Percentiles rank a stretch among this genome's conserved stretches.
Conservation (phyloP, 164 flowering plant species). For the Platanus orientalis region DNA sequence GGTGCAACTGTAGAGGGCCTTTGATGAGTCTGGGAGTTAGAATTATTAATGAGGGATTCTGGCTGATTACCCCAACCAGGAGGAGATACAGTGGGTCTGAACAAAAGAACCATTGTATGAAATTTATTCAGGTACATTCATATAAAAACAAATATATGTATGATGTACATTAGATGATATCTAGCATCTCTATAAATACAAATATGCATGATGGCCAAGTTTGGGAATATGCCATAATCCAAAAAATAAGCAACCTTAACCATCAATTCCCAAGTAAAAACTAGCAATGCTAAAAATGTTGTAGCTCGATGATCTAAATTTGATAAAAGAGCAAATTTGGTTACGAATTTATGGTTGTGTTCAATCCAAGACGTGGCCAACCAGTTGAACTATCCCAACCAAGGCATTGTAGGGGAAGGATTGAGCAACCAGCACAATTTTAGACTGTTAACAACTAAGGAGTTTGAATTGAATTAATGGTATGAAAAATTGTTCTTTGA, state of each 20-base stretch:
- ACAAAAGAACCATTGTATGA: background rate
- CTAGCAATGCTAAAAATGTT: background rate
- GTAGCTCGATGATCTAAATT: background rate
- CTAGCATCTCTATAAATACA: background rate
- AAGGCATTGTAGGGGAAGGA: no score
- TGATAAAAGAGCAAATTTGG: background rate
- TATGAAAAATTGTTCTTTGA: no score
- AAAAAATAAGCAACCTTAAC: background rate
- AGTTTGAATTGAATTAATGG: no score
- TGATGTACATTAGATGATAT: background rate
- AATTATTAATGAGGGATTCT: conserved; percentile 6
- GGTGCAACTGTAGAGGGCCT: conserved; percentile 22
- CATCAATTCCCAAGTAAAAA: background rate
- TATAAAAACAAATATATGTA: background rate
- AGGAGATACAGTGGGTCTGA: background rate
- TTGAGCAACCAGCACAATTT: no score
- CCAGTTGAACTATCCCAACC: background rate
- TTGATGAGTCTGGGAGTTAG: conserved; percentile 17
- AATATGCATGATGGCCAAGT: background rate
- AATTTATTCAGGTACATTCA: background rate
- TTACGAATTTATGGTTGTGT: background rate
- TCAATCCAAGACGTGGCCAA: background rate
- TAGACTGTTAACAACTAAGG: no score
- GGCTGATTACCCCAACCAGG: conserved; percentile 20
- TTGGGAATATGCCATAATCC: background rate